Base-by-base conservation (phyloP, 2,329 filamentous ascomycete species). In the Aureobasidium namibiae region DNA sequence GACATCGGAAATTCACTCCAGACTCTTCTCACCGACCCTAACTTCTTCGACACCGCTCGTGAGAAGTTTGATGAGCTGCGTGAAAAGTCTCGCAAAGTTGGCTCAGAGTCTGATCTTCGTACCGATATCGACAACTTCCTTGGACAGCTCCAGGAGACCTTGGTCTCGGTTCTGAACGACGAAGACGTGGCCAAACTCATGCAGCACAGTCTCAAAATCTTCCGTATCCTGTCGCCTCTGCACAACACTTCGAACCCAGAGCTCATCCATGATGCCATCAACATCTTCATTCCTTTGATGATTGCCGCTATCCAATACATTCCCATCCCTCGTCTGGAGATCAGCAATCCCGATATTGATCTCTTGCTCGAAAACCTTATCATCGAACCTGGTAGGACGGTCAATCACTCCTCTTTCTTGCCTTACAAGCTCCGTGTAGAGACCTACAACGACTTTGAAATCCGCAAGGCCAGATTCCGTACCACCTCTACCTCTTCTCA, bases 341-440 rank as follows among this genome's bases (percentile, higher is more conserved):
- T 96, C 5, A 88, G 89, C 0, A 88, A 87, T 3, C 92, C 91
- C 0, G 85, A 89, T 34, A 79, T 95, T 58, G 92, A 96, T 66
- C 81, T 97, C 5, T 76, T 97, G 1, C 76, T 97, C 2, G 92
- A 97, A 69, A 96, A 95, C 64, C 78, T 97, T 33, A 88, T 97
- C 61, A 80, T 97, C 33, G 90, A 96, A 68, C 92, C 92, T 0
- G 92, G 92, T 7, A 80, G 80, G 60, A 95, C 90, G 0, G 80
- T 95, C 66, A 92, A 96, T 70, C 78, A 87, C 62, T 90, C 88
- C 3, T 96, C 92, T 0, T 97, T 97, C 77, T 79, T 97, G 1
- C 92, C 92, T 0, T 92, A 90, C 74, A 84, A 85, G 59, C 78
- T 96, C 56, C 86, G 88, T 45, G 76, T 96, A 3, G 86, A 91